Evolutionary conservation across 2,329 filamentous ascomycete species (phyloP).

Genomic region (Chaetomium olivaceum): DNA sequence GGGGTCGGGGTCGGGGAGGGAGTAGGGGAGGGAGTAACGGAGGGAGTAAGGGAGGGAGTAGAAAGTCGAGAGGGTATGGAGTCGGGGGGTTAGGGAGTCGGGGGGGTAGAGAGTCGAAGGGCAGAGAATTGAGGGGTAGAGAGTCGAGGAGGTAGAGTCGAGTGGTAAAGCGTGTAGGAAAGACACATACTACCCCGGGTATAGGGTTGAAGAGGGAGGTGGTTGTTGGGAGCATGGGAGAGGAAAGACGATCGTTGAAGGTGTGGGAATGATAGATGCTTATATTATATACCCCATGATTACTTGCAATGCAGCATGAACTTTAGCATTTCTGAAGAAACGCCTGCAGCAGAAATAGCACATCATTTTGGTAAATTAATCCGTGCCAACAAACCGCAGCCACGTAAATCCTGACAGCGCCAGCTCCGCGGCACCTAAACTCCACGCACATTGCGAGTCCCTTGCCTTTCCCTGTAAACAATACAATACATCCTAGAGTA

Average conservation of each 20-base stretch:
- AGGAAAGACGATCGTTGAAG: not conserved
- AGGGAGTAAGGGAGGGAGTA: not conserved
- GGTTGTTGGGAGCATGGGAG: not conserved
- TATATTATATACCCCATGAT: slow-evolving; percentile 1
- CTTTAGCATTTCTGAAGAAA: not conserved
- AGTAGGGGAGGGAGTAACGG: too few relatives aligned
- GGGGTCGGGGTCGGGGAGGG: not conserved
- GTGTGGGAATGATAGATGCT: not conserved
- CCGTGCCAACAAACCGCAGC: not conserved
- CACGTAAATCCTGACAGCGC: not conserved
- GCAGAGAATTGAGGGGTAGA: too few relatives aligned
- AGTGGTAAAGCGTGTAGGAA: too few relatives aligned
- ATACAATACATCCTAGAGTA: not conserved
- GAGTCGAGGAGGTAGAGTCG: too few relatives aligned
- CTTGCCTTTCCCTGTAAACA: not conserved
- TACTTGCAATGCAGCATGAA: not conserved
- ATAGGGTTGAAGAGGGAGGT: not conserved
- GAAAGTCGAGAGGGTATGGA: not conserved
- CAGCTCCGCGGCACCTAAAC: slow-evolving; percentile 3
- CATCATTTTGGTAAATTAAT: not conserved
- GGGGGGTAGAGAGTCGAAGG: not conserved
- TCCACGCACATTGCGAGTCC: slow-evolving; percentile 6
- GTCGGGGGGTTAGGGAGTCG: not conserved
- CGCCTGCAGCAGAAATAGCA: not conserved
- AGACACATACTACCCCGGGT: not conserved